Conservation (phyloP, 257 asterid genomes). For the Nyctanthes arbortristis region DNA sequence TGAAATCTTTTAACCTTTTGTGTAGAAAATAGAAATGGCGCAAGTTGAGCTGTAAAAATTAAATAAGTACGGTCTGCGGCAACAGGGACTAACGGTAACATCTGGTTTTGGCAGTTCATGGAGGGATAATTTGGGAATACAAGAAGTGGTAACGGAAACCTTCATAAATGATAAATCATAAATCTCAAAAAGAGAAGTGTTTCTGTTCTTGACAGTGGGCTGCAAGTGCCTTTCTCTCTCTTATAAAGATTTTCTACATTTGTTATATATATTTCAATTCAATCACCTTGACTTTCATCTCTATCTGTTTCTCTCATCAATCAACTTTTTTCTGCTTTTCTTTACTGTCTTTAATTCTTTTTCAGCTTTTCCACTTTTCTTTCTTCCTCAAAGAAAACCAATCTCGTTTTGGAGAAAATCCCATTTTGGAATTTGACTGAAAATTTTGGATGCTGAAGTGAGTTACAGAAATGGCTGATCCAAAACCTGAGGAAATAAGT, state of each 20-base stretch:
- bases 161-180: slow-evolving; percentile 36
- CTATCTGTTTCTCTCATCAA: slow-evolving; percentile 19
- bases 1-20: too few species aligned
- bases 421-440: slow-evolving; percentile 23
- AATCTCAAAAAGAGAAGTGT: too few species aligned
- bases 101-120: slow-evolving; percentile 67
- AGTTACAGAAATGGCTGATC: slow-evolving; percentile 62
- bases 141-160: slow-evolving; percentile 44
- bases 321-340: slow-evolving; percentile 39
- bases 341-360: slow-evolving; percentile 31
- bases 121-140: slow-evolving; percentile 61
- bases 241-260: slow-evolving; percentile 26
- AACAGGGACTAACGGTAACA: slow-evolving; percentile 75
- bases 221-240: slow-evolving; percentile 31
- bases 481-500: slow-evolving; percentile 89
- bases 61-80: slow-evolving; percentile 42
- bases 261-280: slow-evolving; percentile 39
- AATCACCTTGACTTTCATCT: slow-evolving; percentile 48
- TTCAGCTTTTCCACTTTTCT: slow-evolving; percentile 42
- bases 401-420: slow-evolving; percentile 25
- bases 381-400: slow-evolving; percentile 26
- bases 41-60: slow-evolving; percentile 16
- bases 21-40: too few species aligned
- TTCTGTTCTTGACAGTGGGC: slow-evolving; percentile 41
- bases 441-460: slow-evolving; percentile 16